Percentiles rank a stretch among this genome's conserved stretches.
Evolutionary conservation across 129 eudicot genomes (phyloP).

Genomic region (Lonicera japonica): DNA sequence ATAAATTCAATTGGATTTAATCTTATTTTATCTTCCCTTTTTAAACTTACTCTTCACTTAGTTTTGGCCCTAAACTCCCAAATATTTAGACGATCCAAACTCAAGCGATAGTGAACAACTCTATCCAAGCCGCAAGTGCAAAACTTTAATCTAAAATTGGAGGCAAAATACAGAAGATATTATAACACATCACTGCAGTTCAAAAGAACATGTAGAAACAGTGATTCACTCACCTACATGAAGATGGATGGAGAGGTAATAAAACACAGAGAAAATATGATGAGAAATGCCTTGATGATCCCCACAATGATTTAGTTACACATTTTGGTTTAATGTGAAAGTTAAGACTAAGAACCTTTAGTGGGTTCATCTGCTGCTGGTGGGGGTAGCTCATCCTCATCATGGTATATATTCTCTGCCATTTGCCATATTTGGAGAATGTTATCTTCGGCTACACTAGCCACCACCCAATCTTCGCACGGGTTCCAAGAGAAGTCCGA

Average conservation of each 20-base stretch:
- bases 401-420: slow-evolving; percentile 95
- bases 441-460: slow-evolving; percentile 92
- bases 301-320: too few species aligned
- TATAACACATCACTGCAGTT: background rate
- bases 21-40: too few species aligned
- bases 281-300: too few species aligned
- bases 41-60: too few species aligned
- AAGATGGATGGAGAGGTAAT: background rate
- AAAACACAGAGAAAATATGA: too few species aligned
- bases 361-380: slow-evolving; percentile 40
- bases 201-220: background rate
- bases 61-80: too few species aligned
- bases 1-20: too few species aligned
- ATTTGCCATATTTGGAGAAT: slow-evolving; percentile 95
- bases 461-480: slow-evolving; percentile 87
- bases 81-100: too few species aligned
- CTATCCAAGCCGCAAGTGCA: too few species aligned
- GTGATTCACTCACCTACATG: background rate
- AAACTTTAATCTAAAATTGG: too few species aligned
- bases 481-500: slow-evolving; percentile 98
- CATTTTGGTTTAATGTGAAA: too few species aligned
- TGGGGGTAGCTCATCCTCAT: slow-evolving; percentile 65
- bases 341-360: slow-evolving; percentile 21
- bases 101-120: too few species aligned
- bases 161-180: background rate